Base-by-base conservation (phyloP, 768 basidiomycete genomes). In the Suillus sp. region DNA sequence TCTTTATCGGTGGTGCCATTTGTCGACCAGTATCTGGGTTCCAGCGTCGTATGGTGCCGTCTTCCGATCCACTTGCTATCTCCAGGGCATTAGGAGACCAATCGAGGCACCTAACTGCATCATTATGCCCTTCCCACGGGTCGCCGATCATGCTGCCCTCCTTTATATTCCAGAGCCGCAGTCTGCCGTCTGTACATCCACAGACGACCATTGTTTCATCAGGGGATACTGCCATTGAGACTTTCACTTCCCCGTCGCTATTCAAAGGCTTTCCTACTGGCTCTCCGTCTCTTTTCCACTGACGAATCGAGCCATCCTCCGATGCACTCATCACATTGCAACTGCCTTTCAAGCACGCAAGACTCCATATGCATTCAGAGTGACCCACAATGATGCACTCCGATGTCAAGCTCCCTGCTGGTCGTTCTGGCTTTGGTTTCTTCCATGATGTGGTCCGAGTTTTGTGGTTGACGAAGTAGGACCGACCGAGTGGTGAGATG, bases 51-150 rank as follows among this genome's bases (percentile, higher is more conserved):
- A 40, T 18, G 40, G 40, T 40, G 1, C 40, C 40, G 18, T 40
- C 40, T 40, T 40, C 6, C 16, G 6, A 67, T 65, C 53, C 65
- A 13, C 56, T 62, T 11, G 63, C 69, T 2, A 70, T 54, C 18
- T 57, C 42, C n/a, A 60, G 64, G 16, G 68, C 62, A 47, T 65
- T 60, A 1, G 45, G 62, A 16, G 70, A 70, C 32, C 68, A 65
- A 14, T 55, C 65, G 11, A 67, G 43, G 16, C 55, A 32, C 16
- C 18, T 30, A 1, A 62, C 47, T 2, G 57, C 30, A 1, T 32
- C 57, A 14, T 40, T 57, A n/a, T 65, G 51, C 42, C 42, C 42
- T 20, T 43, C 42, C 42, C 42, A 43, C 3, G 20, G 42, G 20
- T 43, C 42, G 7, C 42, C 9, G 42, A 43, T 20, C 20, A 20